Evolutionary conservation across 768 basidiomycete genomes (phyloP), one percentile per base, ranked within the genome.

Genomic region (Boletus huronensis): DNA sequence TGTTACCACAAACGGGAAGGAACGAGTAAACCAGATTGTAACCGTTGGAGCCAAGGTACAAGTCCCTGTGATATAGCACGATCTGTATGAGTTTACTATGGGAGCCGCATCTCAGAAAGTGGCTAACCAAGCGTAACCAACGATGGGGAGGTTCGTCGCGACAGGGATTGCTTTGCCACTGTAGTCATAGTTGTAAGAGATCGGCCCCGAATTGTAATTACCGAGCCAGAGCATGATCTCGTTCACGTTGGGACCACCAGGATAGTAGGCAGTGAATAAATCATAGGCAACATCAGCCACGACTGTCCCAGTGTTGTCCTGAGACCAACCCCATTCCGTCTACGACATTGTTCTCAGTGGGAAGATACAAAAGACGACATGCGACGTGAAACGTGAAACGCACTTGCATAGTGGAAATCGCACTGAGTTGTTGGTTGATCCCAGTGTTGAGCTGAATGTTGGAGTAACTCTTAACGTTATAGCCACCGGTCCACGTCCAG

Each of bases 211-310:
- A 58, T 80, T 79, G 72, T 67, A 75, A 61, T 79, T 82, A 1
- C 75, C 83, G 14, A 85, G 76, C 85, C 85, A 86, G 55, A 87
- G 68, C 85, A 87, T 87, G 59, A 85, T 75, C 56, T 79, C 78
- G 56, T 72, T 61, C 31, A 59, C 55, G 49, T 76, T 75, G 36
- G 74, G 66, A 31, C 84, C 84, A 1, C 78, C 78, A 34, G 80
- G 39, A 5, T 71, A 70, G 55, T 61, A 61, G 2, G 84, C 79
- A 0, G 84, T 87, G 74, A 87, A 88, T 1, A 87, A 55, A 57
- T 87, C 85, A 54, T 77, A 87, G 6, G 84, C 82, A 26, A 84
- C 75, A 52, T 87, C 76, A 0, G 80, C 77, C 25, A 82, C 78
- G 53, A 82, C 68, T 1, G 64, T 65, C 5, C 72, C 77, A 5